A percentile compares a stretch with the other conserved stretches of the same genome.
Evolutionary conservation across 2,329 filamentous ascomycete species (phyloP).

Genomic region (Aspergillus calidoustus): DNA sequence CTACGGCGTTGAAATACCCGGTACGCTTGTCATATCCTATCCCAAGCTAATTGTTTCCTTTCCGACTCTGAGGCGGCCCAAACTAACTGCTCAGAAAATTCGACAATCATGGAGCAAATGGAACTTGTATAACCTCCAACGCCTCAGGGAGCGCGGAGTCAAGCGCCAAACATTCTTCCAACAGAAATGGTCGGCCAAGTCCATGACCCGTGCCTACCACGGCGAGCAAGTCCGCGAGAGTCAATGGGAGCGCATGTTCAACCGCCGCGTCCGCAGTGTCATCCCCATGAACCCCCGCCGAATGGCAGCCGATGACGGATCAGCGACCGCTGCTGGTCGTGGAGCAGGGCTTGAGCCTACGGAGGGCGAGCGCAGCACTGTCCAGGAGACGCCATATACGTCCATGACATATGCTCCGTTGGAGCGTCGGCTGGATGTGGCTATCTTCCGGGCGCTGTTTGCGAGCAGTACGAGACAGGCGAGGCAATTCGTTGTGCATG

Average conservation of each 20-base stretch:
- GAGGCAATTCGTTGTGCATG: slow-evolving; percentile 91
- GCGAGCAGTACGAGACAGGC: slow-evolving; percentile 92
- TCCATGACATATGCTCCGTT: slow-evolving; percentile 93
- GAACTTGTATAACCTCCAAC: slow-evolving; percentile 87
- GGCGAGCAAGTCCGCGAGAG: slow-evolving; percentile 92
- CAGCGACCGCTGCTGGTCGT: slow-evolving; percentile 79
- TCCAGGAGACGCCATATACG: slow-evolving; percentile 79
- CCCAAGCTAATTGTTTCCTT: slow-evolving; percentile 5
- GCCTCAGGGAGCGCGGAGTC: slow-evolving; percentile 53
- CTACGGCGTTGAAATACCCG: slow-evolving; percentile 46
- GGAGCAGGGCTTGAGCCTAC: slow-evolving; percentile 69
- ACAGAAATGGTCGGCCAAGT: slow-evolving; percentile 96
- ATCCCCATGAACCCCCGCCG: slow-evolving; percentile 82
- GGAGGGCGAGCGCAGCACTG: not conserved
- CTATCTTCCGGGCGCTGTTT: slow-evolving; percentile 90
- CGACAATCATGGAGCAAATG: slow-evolving; percentile 97
- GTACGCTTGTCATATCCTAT: slow-evolving; percentile 29
- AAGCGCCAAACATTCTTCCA: slow-evolving; percentile 79
- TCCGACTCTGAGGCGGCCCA: slow-evolving; percentile 5
- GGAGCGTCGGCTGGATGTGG: slow-evolving; percentile 90
- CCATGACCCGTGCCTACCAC: slow-evolving; percentile 82
- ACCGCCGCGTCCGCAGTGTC: slow-evolving; percentile 76
- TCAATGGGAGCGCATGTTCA: slow-evolving; percentile 94
- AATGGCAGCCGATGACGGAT: slow-evolving; percentile 80
- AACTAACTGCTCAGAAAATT: slow-evolving; percentile 68